Evolutionary conservation across 148 eudicot species (phyloP).

Genomic region (Fagopyrum tataricum): DNA sequence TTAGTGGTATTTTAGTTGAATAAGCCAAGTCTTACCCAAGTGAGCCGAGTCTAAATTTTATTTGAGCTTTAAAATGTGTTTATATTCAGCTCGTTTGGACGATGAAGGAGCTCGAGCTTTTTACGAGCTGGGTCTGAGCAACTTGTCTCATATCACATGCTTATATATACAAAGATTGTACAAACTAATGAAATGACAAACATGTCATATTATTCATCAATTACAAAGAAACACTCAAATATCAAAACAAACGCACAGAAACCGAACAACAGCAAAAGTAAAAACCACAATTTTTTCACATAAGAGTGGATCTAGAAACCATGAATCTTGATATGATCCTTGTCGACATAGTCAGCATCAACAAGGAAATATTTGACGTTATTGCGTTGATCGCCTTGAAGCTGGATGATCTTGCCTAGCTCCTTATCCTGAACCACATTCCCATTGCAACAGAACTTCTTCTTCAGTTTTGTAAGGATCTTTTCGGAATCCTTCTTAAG

Average conservation of each 20-base stretch:
- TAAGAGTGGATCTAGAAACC: slow-evolving; percentile 36
- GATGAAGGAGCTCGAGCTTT: too few relatives aligned
- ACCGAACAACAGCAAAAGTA: not conserved
- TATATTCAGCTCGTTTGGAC: too few relatives aligned
- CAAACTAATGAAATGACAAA: not conserved
- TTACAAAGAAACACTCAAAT: too few relatives aligned
- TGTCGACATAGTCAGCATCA: slow-evolving; percentile 49
- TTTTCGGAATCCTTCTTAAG: slow-evolving; percentile 58
- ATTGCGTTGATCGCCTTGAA: slow-evolving; percentile 90
- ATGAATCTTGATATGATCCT: slow-evolving; percentile 82
- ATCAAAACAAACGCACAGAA: not conserved
- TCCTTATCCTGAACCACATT: slow-evolving; percentile 72
- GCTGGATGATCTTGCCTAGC: slow-evolving; percentile 77
- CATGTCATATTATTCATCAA: not conserved
- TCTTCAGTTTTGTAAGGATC: slow-evolving; percentile 68
- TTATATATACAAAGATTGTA: not conserved
- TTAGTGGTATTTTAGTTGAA: too few relatives aligned
- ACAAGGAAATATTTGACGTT: slow-evolving; percentile 58
- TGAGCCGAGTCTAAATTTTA: too few relatives aligned
- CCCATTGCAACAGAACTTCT: slow-evolving; percentile 78
- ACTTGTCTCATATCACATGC: too few relatives aligned
- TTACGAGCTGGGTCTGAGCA: too few relatives aligned
- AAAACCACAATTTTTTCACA: not conserved
- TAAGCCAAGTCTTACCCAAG: too few relatives aligned
- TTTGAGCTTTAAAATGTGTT: too few relatives aligned